These are phyloP conservation scores for Neurospora sp. DNA, from an alignment of 495 filamentous ascomycete genomes.

Conservation along the genomic window DNA sequence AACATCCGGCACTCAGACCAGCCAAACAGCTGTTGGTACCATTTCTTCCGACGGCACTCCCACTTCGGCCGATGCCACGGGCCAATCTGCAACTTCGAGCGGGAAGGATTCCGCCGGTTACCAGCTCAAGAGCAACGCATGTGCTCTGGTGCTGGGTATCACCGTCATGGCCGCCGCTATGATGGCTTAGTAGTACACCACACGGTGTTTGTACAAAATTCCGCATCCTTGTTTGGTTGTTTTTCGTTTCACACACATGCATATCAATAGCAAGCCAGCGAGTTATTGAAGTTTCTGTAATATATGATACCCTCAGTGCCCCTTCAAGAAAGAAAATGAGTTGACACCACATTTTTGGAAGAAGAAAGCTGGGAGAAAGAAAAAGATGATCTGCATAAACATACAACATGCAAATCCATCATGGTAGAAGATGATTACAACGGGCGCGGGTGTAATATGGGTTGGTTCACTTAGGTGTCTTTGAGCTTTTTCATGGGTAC, in stretches of 20 bases:
- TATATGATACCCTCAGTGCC: neutral
- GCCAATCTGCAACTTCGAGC: slow-evolving; percentile 1
- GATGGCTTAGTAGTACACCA: slow-evolving; percentile 5
- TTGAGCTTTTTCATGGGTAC: neutral
- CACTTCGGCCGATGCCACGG: slow-evolving; percentile 2
- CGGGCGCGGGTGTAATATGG: neutral
- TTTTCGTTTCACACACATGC: neutral
- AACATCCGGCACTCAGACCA: neutral
- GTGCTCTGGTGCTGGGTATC: slow-evolving; percentile 10
- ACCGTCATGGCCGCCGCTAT: slow-evolving; percentile 8
- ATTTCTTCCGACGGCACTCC: slow-evolving; percentile 6
- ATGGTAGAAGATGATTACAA: neutral
- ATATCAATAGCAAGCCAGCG: neutral
- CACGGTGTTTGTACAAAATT: neutral
- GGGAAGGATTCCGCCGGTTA: slow-evolving; percentile 8
- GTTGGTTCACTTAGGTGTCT: neutral
- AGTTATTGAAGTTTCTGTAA: neutral
- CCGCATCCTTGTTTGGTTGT: neutral
- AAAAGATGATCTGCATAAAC: neutral
- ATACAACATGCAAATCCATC: neutral
- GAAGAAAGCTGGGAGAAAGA: neutral
- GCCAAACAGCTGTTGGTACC: neutral
- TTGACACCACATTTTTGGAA: neutral
- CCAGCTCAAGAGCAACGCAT: slow-evolving; percentile 7
- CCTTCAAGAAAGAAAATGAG: neutral